A percentile compares a stretch with the other conserved stretches of the same genome.
phyloP scores from a whole-genome alignment of 1,284 basidiomycete genomes.

The Ganoderma lucidum region DNA sequence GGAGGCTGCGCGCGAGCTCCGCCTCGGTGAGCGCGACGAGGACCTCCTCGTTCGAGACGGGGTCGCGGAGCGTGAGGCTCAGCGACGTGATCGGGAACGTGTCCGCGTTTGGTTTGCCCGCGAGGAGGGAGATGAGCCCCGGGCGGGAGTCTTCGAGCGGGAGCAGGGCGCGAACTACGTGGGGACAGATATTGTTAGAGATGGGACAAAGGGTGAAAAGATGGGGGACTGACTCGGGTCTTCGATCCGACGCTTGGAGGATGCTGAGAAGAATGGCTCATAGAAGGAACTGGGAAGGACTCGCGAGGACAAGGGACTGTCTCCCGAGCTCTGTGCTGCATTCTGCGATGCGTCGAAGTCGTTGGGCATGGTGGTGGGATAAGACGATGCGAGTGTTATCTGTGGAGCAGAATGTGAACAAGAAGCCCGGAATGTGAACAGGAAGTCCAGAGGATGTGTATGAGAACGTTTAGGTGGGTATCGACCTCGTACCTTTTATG shows the following conservation, averaged over 20 bases:
- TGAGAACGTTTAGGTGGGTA: neutral
- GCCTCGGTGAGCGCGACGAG: constrained; percentile 59
- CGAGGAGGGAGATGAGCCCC: constrained; percentile 85
- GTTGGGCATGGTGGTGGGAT: constrained; percentile 8
- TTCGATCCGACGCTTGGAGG: constrained; percentile 59
- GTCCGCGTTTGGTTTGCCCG: constrained; percentile 86
- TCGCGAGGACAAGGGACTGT: constrained; percentile 17
- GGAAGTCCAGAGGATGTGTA: neutral
- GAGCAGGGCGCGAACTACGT: constrained; percentile 56
- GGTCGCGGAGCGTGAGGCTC: constrained; percentile 60
- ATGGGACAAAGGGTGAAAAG: neutral
- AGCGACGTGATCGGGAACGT: constrained; percentile 91
- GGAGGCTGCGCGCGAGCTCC: constrained; percentile 70
- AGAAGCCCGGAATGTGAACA: neutral
- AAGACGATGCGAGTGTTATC: neutral
- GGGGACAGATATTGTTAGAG: neutral
- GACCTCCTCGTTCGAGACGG: constrained; percentile 50
- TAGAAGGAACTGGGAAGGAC: constrained; percentile 58
- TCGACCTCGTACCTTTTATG: neutral
- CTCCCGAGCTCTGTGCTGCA: neutral
- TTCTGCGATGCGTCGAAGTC: constrained; percentile 4
- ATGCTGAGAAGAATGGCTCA: constrained; percentile 58
- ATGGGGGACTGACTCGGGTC: constrained; percentile 59
- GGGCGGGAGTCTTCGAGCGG: constrained; percentile 77
- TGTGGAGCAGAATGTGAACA: neutral